Conservation (phyloP, 2,329 filamentous ascomycete genomes). For the Sporothrix curviconia region DNA sequence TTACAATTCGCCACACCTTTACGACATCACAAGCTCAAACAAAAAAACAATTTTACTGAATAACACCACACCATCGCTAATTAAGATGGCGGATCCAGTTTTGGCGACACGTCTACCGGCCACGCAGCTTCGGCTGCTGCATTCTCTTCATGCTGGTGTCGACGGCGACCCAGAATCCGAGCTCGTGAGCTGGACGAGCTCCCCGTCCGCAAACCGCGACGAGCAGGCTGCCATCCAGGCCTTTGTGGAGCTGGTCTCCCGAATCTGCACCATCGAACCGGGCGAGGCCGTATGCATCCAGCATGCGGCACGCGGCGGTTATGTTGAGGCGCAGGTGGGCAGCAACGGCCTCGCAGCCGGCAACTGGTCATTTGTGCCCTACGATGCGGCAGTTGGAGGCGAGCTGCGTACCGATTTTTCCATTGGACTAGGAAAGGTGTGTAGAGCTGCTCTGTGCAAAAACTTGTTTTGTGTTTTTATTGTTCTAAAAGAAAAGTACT, state of each 20-base stretch:
- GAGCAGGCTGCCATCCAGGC: not conserved
- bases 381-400: not conserved
- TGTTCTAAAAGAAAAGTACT: not conserved
- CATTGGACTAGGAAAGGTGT: slow-evolving; percentile 11
- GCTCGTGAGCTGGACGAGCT: not conserved
- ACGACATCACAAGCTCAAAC: not conserved
- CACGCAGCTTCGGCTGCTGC: not conserved
- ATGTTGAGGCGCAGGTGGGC: not conserved
- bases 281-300: not conserved
- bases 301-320: not conserved
- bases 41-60: not conserved
- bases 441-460: not conserved
- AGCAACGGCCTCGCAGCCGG: not conserved
- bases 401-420: slow-evolving; percentile 14
- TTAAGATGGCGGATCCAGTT: no score
- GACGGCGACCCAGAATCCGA: not conserved
- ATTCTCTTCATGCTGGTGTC: not conserved
- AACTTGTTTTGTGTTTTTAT: not conserved
- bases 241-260: not conserved
- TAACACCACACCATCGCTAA: not conserved
- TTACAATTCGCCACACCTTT: no score
- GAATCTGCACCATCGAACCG: not conserved
- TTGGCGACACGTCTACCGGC: not conserved
- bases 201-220: not conserved
- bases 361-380: not conserved